Evolutionary conservation across 73 alveolate species (phyloP).

Genomic region (Paramecium bursaria): DNA sequence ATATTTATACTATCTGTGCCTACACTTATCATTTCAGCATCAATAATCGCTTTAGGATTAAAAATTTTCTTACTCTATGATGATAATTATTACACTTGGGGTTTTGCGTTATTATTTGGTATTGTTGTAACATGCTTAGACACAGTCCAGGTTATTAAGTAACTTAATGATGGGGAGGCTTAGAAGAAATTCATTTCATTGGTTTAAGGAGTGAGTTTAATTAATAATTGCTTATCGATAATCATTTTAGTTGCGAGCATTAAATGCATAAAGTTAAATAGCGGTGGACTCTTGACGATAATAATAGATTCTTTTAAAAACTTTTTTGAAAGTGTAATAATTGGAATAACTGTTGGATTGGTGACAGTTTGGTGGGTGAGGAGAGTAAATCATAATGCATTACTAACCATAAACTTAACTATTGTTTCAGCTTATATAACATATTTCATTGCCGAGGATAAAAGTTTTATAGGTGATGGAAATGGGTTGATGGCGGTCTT

Average conservation of each 20-base stretch:
- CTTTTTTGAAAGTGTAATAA: neutral
- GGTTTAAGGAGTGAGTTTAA: constrained; percentile 79
- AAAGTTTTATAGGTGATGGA: constrained; percentile 52
- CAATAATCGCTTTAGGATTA: constrained; percentile 50
- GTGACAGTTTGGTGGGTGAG: constrained; percentile 72
- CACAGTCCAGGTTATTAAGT: constrained; percentile 79
- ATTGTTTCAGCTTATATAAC: constrained; percentile 73
- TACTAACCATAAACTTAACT: constrained; percentile 75
- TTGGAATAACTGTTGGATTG: constrained; percentile 73
- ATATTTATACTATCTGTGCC: constrained; percentile 68
- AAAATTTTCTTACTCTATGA: constrained; percentile 65
- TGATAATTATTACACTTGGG: constrained; percentile 75
- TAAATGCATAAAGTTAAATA: constrained; percentile 58
- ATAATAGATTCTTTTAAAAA: too few relatives aligned
- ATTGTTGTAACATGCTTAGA: constrained; percentile 79
- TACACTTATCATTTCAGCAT: constrained; percentile 66
- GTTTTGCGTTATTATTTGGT: constrained; percentile 79
- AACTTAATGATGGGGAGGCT: constrained; percentile 78
- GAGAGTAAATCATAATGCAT: constrained; percentile 76
- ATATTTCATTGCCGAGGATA: constrained; percentile 74
- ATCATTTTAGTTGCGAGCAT: constrained; percentile 72
- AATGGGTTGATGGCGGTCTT: constrained; percentile 82
- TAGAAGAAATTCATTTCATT: constrained; percentile 73
- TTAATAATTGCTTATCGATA: constrained; percentile 78
- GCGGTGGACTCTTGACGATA: constrained; percentile 6